Evolutionary conservation across 768 basidiomycete genomes (phyloP).

Genomic region (Mycena sanguinolenta): DNA sequence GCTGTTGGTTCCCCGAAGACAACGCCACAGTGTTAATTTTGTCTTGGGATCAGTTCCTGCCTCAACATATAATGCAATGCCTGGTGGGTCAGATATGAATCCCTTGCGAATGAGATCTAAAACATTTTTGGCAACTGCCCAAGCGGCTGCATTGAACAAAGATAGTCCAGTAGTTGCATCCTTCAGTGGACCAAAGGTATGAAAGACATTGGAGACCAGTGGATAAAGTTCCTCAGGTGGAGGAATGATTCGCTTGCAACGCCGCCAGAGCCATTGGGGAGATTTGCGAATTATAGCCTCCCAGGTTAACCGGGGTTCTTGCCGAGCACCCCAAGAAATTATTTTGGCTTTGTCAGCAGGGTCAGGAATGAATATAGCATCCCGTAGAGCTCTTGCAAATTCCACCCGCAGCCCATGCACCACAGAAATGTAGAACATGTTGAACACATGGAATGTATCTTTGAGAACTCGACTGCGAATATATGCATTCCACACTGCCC

Average conservation of each 20-base stretch:
- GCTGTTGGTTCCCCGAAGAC: conserved; percentile 48
- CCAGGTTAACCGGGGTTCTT: conserved; percentile 3
- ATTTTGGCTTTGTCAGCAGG: not conserved
- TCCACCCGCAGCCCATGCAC: not conserved
- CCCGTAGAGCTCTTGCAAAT: not conserved
- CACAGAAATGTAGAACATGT: not conserved
- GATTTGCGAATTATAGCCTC: conserved; percentile 10
- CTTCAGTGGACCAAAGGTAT: conserved; percentile 39
- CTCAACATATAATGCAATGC: conserved; percentile 40
- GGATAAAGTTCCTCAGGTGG: conserved; percentile 38
- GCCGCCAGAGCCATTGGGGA: conserved; percentile 38
- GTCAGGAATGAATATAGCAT: not conserved
- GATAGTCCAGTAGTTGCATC: conserved; percentile 36
- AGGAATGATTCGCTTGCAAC: conserved; percentile 39
- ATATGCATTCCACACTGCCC: too few relatives aligned
- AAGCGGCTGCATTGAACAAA: conserved; percentile 32
- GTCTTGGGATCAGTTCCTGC: conserved; percentile 37
- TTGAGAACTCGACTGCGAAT: not conserved
- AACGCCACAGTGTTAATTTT: conserved; percentile 43
- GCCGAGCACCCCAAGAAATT: not conserved
- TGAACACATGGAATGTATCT: not conserved
- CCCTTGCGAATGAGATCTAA: conserved; percentile 40
- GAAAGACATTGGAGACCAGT: conserved; percentile 34
- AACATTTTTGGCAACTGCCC: conserved; percentile 36
- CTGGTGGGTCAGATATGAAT: conserved; percentile 49